Evolutionary conservation across 352 stramenopile genomes (phyloP).

Genomic region (Blastocystis hominis): DNA sequence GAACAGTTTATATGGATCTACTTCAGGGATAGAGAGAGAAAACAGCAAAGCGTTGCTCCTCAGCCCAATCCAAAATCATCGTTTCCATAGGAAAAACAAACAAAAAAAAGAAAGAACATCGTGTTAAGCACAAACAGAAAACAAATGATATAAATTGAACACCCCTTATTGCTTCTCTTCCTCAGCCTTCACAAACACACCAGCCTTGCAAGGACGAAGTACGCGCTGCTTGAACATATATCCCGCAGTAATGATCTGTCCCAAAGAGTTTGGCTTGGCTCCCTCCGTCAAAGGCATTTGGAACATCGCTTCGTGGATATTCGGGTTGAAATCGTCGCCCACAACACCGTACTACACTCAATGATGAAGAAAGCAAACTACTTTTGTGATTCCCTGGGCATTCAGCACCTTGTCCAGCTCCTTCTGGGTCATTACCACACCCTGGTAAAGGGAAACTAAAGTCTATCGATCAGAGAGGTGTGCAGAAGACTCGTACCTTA

Average conservation of each 20-base stretch:
- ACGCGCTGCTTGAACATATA: constrained; percentile 56
- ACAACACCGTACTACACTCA: background rate
- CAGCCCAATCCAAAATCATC: background rate
- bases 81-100: background rate
- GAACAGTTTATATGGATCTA: too few species aligned
- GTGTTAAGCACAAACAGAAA: too few species aligned
- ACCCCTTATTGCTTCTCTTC: background rate
- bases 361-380: background rate
- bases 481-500: background rate
- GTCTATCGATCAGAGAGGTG: background rate
- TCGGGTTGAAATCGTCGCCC: constrained; percentile 20
- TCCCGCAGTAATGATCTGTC: constrained; percentile 21
- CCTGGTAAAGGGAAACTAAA: constrained; percentile 35
- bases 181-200: constrained; percentile 13
- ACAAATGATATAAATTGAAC: too few species aligned
- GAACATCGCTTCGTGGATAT: constrained; percentile 51
- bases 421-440: constrained; percentile 49
- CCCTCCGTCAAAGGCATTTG: constrained; percentile 22
- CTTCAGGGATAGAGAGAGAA: too few species aligned
- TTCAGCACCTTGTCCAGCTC: constrained; percentile 40
- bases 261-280: constrained; percentile 2
- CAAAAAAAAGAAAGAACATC: background rate
- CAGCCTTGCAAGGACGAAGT: constrained; percentile 42
- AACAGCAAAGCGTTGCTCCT: background rate
- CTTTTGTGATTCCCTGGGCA: constrained; percentile 21